These are phyloP conservation scores for Monilinia vaccinii-corymbosi DNA, from an alignment of 2,329 filamentous ascomycete genomes.

Conservation along the genomic window DNA sequence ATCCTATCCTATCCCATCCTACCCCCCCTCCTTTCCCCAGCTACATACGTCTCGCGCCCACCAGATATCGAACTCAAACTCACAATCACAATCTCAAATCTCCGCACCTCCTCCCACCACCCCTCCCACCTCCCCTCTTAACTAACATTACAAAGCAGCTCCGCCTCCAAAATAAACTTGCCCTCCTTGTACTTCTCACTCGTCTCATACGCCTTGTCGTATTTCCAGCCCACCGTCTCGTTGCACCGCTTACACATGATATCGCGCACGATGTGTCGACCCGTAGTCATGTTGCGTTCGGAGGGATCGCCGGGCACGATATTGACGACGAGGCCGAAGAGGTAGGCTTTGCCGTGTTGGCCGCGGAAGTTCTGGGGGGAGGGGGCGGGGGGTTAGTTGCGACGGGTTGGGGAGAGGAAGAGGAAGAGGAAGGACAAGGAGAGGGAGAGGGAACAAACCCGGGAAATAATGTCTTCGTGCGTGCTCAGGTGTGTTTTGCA, in stretches of 20 bases:
- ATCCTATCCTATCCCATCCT: not conserved
- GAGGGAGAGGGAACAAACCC: conserved; percentile 48
- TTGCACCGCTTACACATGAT: conserved; percentile 87
- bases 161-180: conserved; percentile 92
- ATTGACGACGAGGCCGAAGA: conserved; percentile 93
- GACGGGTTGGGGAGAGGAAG: too few relatives aligned
- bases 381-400: conserved; percentile 1
- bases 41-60: not conserved
- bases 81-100: too few relatives aligned
- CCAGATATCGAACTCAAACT: not conserved
- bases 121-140: conserved; percentile 13
- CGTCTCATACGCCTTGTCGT: conserved; percentile 89
- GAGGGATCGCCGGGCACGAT: conserved; percentile 72
- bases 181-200: conserved; percentile 98
- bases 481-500: conserved; percentile 96
- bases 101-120: too few relatives aligned
- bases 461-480: conserved; percentile 90
- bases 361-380: conserved; percentile 80
- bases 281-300: conserved; percentile 97
- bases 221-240: conserved; percentile 95
- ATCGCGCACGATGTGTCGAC: conserved; percentile 86
- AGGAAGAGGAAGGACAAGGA: not conserved
- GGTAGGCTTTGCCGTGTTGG: conserved; percentile 95
- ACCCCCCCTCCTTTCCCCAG: not conserved
- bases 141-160: conserved; percentile 74